Base-by-base conservation (phyloP, 208 protist genomes). In the Trypanosomatidae sp. region DNA sequence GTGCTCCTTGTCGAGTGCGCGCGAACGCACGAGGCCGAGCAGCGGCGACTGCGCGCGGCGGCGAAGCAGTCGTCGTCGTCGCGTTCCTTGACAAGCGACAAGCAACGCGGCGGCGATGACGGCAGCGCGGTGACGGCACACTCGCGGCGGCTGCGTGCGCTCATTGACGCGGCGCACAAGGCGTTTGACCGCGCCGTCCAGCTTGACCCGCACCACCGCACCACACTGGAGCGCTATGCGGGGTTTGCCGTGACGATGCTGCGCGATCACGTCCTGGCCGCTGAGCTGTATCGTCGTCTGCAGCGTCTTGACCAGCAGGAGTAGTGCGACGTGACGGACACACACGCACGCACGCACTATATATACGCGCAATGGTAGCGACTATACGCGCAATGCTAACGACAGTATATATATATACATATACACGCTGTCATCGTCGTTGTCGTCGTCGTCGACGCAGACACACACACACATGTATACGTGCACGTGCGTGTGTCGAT, bases 191-290 rank as follows among this genome's bases (percentile, higher is more conserved):
- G 48, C 8, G 43, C 66, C 10, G 11, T 71, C 11, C 13, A 53
- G 13, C 50, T 74, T 30, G 70, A 81, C 24, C 54, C 64, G 6
- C 26, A 33, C 8, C 61, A 84, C 43, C 28, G 43, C 15, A 21
- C 48, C 1, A 70, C 63, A 13, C 45, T 88, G 18, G 61, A 72
- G 47, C 55, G 54, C 33, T 88, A 88, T 44, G 76, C 67, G 22
- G 59, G 66, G 40, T 88, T 88, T 49, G 73, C 74, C 13, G 55
- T 79, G 11, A 54, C 66, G 22, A 66, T 71, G 18, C 56, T 88
- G 44, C 61, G 72, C 18, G 63, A 88, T 30, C 50, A 59, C 10
- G 39, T 37, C 11, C 53, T 83, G 2, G 73, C 68, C 15, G 55
- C 61, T 0, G 23, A 63, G 4, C 35, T 88, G 16, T 74, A 64